phyloP scores from a whole-genome alignment of 371 early-diverging fungal species.

The Apophysomyces variabilis region DNA sequence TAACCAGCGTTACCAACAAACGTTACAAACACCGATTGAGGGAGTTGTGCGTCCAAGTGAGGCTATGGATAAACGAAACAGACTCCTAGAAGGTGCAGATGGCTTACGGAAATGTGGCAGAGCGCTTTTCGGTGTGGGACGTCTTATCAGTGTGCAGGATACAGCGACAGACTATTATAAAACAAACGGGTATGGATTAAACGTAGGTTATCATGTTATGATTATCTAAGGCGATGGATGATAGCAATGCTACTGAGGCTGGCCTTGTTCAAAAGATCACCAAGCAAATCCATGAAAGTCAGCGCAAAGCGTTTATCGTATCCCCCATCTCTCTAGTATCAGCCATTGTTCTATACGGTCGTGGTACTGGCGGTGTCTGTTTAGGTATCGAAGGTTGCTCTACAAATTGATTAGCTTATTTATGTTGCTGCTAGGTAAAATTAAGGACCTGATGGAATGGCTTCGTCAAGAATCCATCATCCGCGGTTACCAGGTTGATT shows the following conservation, averaged over 20 bases:
- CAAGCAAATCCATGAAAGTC: conserved; percentile 38
- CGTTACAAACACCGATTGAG: conserved; percentile 7
- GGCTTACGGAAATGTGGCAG: conserved; percentile 38
- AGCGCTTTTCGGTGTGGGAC: conserved; percentile 47
- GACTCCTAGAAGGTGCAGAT: conserved; percentile 26
- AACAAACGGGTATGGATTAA: conserved; percentile 22
- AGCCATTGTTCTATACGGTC: conserved; percentile 49
- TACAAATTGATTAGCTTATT: not conserved
- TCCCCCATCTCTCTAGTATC: conserved; percentile 45
- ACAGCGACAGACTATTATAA: conserved; percentile 32
- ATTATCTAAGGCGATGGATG: not conserved
- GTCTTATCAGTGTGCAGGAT: conserved; percentile 48
- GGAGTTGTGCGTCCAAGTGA: conserved; percentile 44
- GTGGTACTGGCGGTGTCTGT: conserved; percentile 51
- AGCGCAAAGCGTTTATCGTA: conserved; percentile 44
- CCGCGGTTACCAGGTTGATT: conserved; percentile 36
- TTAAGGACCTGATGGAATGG: conserved; percentile 53
- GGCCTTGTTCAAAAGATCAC: conserved; percentile 35
- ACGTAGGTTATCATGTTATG: not conserved
- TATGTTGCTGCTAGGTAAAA: conserved; percentile 36
- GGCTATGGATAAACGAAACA: conserved; percentile 47
- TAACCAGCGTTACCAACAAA: conserved; percentile 2
- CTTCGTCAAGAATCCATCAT: conserved; percentile 36
- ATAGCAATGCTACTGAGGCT: conserved; percentile 17
- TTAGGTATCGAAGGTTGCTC: conserved; percentile 20